These are phyloP conservation scores for Amylocystis lapponica DNA, from an alignment of 768 basidiomycete genomes.

Conservation along the genomic window DNA sequence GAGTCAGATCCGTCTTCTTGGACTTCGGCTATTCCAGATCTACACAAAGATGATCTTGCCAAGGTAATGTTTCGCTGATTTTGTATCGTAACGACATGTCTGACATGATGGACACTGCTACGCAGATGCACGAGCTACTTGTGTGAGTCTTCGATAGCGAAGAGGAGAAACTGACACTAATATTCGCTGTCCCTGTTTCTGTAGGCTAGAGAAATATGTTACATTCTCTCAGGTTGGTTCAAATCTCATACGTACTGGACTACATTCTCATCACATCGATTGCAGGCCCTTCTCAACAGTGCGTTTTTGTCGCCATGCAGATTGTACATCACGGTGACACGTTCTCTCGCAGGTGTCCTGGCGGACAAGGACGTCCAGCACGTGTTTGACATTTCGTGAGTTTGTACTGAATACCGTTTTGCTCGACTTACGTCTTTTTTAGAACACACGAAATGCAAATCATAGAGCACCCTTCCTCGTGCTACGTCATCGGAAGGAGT, in stretches of 20 bases:
- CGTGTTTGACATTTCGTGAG: slow-evolving; percentile 25
- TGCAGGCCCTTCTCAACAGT: slow-evolving; percentile 33
- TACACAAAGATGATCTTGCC: slow-evolving; percentile 40
- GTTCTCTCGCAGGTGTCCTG: slow-evolving; percentile 35
- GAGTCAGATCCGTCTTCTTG: slow-evolving; percentile 1
- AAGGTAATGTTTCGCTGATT: slow-evolving; percentile 36
- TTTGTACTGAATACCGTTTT: neutral
- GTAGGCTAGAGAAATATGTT: slow-evolving; percentile 23
- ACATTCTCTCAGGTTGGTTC: slow-evolving; percentile 22
- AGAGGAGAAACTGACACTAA: neutral
- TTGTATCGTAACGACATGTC: neutral
- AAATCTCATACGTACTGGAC: neutral
- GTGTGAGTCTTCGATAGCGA: slow-evolving; percentile 35
- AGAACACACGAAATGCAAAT: slow-evolving; percentile 48
- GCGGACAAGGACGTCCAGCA: slow-evolving; percentile 39
- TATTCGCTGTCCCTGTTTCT: neutral
- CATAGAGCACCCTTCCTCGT: slow-evolving; percentile 54
- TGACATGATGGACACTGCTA: neutral
- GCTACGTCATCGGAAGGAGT: slow-evolving; percentile 54
- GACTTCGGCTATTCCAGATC: slow-evolving; percentile 20
- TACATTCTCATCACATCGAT: neutral
- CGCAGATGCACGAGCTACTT: slow-evolving; percentile 52
- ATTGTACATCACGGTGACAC: neutral
- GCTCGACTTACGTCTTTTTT: neutral
- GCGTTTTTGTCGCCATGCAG: slow-evolving; percentile 5